These are phyloP conservation scores for Colletotrichum trifolii DNA, from an alignment of 2,329 filamentous ascomycete genomes.

Conservation along the genomic window DNA sequence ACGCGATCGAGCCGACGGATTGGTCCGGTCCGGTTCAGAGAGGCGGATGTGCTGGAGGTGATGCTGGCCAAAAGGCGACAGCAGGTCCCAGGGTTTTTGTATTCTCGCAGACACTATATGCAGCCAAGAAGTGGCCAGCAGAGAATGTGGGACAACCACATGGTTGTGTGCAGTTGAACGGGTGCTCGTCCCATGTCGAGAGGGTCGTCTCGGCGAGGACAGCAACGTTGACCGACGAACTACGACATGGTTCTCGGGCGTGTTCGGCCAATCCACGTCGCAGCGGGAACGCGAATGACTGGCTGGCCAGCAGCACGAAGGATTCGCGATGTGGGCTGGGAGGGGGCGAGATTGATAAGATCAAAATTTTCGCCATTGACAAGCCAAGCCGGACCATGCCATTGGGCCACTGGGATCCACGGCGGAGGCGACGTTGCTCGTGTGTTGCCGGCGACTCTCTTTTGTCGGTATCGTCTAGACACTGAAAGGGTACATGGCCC, in stretches of 20 bases:
- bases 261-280: slow-evolving; percentile 11
- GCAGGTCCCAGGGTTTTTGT: slow-evolving; percentile 2
- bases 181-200: not conserved
- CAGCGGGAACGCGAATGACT: not conserved
- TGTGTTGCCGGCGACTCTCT: not conserved
- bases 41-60: not conserved
- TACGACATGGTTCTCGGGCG: slow-evolving; percentile 7
- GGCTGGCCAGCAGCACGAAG: slow-evolving; percentile 13
- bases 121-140: slow-evolving; percentile 13
- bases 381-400: not conserved
- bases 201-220: not conserved
- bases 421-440: slow-evolving; percentile 10
- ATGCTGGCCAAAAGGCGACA: not conserved
- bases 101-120: not conserved
- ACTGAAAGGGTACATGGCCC: slow-evolving; percentile 6
- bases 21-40: not conserved
- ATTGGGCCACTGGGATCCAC: slow-evolving; percentile 24
- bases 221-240: not conserved
- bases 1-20: not conserved
- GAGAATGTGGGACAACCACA: slow-evolving; percentile 3
- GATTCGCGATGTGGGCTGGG: slow-evolving; percentile 13
- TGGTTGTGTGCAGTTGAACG: not conserved
- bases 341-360: slow-evolving; percentile 29
- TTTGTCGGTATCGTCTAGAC: not conserved
- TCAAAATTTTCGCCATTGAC: not conserved